These are phyloP conservation scores for Tetrahymena elliotti DNA, from an alignment of 73 alveolate genomes.

Conservation along the genomic window DNA sequence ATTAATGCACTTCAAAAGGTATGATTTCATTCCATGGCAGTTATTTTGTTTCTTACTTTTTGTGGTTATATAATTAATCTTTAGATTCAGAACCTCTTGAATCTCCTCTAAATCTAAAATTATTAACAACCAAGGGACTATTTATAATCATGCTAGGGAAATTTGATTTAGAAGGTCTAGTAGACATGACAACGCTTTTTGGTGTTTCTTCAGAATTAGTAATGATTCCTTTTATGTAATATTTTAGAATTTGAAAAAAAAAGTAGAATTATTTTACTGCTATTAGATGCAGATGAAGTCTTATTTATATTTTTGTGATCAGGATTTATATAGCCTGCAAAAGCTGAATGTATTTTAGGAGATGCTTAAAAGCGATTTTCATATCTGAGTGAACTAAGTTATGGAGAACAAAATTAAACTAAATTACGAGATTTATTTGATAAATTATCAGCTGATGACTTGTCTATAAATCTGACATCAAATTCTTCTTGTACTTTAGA, in stretches of 20 bases:
- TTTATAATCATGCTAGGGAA: background rate
- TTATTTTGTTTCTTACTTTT: background rate
- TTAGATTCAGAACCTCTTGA: background rate
- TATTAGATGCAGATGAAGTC: background rate
- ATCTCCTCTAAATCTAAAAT: background rate
- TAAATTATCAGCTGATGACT: background rate
- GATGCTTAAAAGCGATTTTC: background rate
- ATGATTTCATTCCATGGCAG: background rate
- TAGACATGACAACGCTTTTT: background rate
- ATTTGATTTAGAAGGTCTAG: background rate
- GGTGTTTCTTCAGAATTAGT: background rate
- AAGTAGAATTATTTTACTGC: no score
- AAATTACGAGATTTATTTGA: background rate
- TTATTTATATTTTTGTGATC: background rate
- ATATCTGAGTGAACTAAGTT: background rate
- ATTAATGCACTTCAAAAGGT: background rate
- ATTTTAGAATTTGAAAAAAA: background rate
- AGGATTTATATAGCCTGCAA: background rate
- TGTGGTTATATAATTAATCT: background rate
- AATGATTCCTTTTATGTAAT: background rate
- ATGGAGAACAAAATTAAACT: background rate
- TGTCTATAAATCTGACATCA: background rate
- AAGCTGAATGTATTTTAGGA: background rate
- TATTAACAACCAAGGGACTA: background rate
- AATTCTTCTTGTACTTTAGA: background rate